Evolutionary conservation across 192 early-diverging fungal genomes (phyloP), one percentile per base, ranked within the genome.

Genomic region (Mortierella alpina): DNA sequence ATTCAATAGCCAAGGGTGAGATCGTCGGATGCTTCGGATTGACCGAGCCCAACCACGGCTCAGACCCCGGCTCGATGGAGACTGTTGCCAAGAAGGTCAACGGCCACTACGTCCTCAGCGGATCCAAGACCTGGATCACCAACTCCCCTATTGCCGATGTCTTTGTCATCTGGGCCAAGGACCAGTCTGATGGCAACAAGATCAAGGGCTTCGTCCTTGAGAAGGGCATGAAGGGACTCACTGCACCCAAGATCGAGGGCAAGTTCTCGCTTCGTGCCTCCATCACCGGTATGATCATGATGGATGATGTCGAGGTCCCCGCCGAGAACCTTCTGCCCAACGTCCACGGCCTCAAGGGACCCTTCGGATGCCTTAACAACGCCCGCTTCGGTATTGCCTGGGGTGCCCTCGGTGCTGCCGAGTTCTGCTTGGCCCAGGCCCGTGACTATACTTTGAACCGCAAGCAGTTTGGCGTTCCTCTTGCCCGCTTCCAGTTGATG

Each of bases 121-220:
- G 98, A 6, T 88, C 91, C 85, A 99, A 99, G 86, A 98, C 95
- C 57, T 99, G 98, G 98, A 99, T 97, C 83, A 97, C 98, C 66
- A 99, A 99, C 89, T 95, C 95, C 45, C 97, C 97, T 12, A 93
- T 99, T 57, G 97, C 97, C 52, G 96, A 98, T 61, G 92, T 98
- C 31, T 97, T 97, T 88, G 88, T 99, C 31, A 88, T 99, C 23
- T 99, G 97, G 97, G 97, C 96, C 44, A 97, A 96, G 85, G 88
- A 89, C 53, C 73, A 72, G 53, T 94, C 95, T 7, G 92, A 94
- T 74, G 92, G 90, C 65, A 71, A 79, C 63, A 89, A 90, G 75
- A 98, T 99, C 75, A 91, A 94, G 59, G 97, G 97, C 2, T 99
- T 97, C 64, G 92, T 99, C 47, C 86, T 99, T 20, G 97, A 99